These are phyloP conservation scores for Durusdinium trenchii DNA, from an alignment of 73 alveolate species.

Conservation along the genomic window DNA sequence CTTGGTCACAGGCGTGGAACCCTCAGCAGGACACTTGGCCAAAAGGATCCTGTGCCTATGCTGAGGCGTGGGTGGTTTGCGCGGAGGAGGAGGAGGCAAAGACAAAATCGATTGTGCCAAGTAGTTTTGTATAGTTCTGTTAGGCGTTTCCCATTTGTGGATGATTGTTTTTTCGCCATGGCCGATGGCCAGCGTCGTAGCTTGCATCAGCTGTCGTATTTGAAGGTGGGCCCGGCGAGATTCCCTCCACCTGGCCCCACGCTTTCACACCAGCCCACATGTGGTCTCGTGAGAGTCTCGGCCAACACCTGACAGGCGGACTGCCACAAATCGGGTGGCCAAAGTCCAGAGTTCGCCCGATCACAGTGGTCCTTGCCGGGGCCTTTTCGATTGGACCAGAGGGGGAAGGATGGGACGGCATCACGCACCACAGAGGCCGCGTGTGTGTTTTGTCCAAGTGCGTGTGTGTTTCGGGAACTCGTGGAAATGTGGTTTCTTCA, in stretches of 20 bases:
- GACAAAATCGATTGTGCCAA: background rate
- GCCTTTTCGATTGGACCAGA: too few species aligned
- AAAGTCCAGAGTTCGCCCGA: conserved; percentile 78
- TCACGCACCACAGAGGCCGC: too few species aligned
- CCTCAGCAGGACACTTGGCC: conserved; percentile 32
- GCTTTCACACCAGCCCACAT: background rate
- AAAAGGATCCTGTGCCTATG: conserved; percentile 63
- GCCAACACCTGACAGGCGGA: conserved; percentile 14
- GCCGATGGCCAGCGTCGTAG: background rate
- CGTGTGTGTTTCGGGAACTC: too few species aligned
- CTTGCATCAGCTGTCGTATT: too few species aligned
- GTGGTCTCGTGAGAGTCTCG: background rate
- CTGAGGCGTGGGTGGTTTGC: background rate
- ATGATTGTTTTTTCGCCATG: background rate
- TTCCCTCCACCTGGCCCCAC: too few species aligned
- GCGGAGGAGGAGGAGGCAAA: background rate
- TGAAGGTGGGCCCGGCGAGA: too few species aligned
- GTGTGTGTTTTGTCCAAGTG: too few species aligned
- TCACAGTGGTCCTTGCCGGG: conserved; percentile 64
- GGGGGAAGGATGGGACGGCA: too few species aligned
- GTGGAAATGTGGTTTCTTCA: too few species aligned
- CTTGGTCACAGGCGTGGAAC: conserved; percentile 33
- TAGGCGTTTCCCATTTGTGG: too few species aligned
- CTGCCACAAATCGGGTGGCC: conserved; percentile 15
- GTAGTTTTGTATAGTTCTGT: background rate